Evolutionary conservation across 2,329 filamentous ascomycete genomes (phyloP).

Genomic region (Diplodia scrobiculata): DNA sequence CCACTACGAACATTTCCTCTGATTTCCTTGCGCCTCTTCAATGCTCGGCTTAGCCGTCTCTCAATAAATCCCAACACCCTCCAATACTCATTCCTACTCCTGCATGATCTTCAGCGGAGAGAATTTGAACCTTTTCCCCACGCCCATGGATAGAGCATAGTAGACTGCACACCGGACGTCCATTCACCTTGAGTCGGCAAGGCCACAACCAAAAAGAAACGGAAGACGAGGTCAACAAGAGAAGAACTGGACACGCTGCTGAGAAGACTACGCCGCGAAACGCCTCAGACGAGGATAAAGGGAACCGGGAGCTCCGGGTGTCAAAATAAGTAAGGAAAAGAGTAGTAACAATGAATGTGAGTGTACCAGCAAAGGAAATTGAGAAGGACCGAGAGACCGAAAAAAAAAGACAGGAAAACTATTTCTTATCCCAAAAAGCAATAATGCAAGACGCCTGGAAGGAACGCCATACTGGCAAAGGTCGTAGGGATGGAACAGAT

Average conservation of each 20-base stretch:
- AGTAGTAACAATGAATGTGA: neutral
- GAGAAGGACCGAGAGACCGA: slow-evolving; percentile 3
- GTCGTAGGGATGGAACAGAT: neutral
- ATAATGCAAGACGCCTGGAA: slow-evolving; percentile 10
- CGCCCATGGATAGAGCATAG: neutral
- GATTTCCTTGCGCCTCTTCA: neutral
- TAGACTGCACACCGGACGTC: neutral
- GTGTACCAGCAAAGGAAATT: neutral
- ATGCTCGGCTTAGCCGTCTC: neutral
- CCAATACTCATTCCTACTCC: neutral
- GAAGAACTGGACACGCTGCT: neutral
- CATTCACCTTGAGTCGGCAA: neutral
- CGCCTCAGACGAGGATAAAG: neutral
- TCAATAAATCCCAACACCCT: neutral
- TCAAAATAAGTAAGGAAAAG: neutral
- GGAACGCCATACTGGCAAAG: neutral
- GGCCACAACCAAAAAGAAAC: neutral
- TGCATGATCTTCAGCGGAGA: neutral
- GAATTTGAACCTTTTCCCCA: neutral
- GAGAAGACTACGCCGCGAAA: neutral
- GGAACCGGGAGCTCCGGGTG: neutral
- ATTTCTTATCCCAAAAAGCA: slow-evolving; percentile 7
- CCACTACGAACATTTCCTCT: slow-evolving; percentile 11
- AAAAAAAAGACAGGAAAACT: neutral
- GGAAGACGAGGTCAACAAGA: neutral